phyloP scores from a whole-genome alignment of 345 rosid species.

The Bretschneidera sinensis region DNA sequence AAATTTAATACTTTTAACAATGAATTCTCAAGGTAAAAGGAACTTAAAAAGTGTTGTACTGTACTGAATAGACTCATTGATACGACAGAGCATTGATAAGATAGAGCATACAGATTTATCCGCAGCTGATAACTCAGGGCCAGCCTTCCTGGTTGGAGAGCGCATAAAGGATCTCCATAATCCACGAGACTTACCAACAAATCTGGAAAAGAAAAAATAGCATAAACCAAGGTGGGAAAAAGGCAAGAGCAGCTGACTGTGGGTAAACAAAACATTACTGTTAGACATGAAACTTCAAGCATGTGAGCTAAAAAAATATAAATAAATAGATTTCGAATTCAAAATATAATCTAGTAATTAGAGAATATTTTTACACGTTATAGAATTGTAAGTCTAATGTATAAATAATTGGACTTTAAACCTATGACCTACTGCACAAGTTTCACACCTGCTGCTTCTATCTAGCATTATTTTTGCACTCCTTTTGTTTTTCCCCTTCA shows the following conservation, averaged over 20 bases:
- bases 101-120: constrained; percentile 32
- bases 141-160: constrained; percentile 38
- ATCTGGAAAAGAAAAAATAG: constrained; percentile 15
- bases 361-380: too few relatives aligned
- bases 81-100: constrained; percentile 14
- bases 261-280: constrained; percentile 15
- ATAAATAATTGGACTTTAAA: not conserved
- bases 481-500: constrained; percentile 38
- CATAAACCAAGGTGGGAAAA: not conserved
- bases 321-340: too few relatives aligned
- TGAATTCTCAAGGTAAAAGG: not conserved
- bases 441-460: constrained; percentile 46
- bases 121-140: constrained; percentile 24
- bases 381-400: too few relatives aligned
- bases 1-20: too few relatives aligned
- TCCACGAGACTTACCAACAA: constrained; percentile 49
- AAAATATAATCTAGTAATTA: too few relatives aligned
- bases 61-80: not conserved
- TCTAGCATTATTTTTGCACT: constrained; percentile 26
- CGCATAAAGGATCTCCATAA: constrained; percentile 49
- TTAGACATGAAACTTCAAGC: constrained; percentile 9
- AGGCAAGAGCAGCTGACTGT: constrained; percentile 1
- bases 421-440: constrained; percentile 11
- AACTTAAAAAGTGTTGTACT: not conserved
- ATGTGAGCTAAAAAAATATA: constrained; percentile 2